phyloP scores from a whole-genome alignment of 768 basidiomycete genomes.

The Tylopilus rubrobrunneus region DNA sequence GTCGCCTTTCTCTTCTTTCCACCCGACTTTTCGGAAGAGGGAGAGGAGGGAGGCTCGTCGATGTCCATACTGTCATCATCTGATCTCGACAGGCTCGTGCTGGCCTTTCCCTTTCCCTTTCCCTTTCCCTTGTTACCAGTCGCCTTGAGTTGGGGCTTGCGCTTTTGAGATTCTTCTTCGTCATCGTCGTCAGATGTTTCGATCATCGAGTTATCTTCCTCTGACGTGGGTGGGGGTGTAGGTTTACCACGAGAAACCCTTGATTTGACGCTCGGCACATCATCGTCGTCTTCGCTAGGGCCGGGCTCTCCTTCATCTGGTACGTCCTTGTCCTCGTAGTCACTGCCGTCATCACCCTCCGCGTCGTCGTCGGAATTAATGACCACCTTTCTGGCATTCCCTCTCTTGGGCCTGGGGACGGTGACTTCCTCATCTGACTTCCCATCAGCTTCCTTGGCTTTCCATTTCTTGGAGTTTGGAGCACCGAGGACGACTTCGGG shows the following conservation, averaged over 20 bases:
- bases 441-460: slow-evolving; percentile 16
- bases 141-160: slow-evolving; percentile 22
- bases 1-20: slow-evolving; percentile 45
- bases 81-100: slow-evolving; percentile 30
- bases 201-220: slow-evolving; percentile 26
- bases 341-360: slow-evolving; percentile 24
- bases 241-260: slow-evolving; percentile 22
- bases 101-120: slow-evolving; percentile 14
- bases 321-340: slow-evolving; percentile 30
- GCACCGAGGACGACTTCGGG: slow-evolving; percentile 58
- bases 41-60: slow-evolving; percentile 41
- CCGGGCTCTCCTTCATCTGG: slow-evolving; percentile 25
- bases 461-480: slow-evolving; percentile 17
- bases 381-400: slow-evolving; percentile 33
- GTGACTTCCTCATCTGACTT: slow-evolving; percentile 29
- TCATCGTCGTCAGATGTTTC: slow-evolving; percentile 25
- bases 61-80: slow-evolving; percentile 55
- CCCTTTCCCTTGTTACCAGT: slow-evolving; percentile 19
- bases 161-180: slow-evolving; percentile 31
- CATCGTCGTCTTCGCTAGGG: slow-evolving; percentile 23
- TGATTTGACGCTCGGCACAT: slow-evolving; percentile 19
- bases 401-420: slow-evolving; percentile 36
- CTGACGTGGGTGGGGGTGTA: slow-evolving; percentile 30
- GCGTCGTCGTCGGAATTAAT: slow-evolving; percentile 55
- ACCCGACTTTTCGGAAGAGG: slow-evolving; percentile 33